Conservation (phyloP, 2,329 filamentous ascomycete genomes). For the Trichoderma endophyticum region DNA sequence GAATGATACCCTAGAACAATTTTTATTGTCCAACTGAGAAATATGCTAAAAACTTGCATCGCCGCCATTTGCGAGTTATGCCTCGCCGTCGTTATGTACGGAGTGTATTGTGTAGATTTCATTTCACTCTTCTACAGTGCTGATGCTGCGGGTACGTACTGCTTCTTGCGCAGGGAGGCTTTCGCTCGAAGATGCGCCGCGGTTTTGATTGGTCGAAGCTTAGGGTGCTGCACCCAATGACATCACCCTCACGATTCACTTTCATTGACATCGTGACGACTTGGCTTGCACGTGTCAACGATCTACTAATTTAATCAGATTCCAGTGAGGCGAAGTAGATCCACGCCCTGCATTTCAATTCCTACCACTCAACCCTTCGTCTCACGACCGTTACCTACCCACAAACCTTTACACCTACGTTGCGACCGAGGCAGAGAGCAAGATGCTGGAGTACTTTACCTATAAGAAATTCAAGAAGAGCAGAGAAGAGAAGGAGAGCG, state of each 20-base stretch:
- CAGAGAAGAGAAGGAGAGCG: slow-evolving; percentile 38
- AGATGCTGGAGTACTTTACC: slow-evolving; percentile 62
- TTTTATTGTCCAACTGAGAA: not conserved
- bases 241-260: slow-evolving; percentile 10
- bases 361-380: not conserved
- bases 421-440: slow-evolving; percentile 19
- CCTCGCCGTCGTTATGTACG: not conserved
- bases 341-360: not conserved
- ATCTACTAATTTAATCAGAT: not conserved
- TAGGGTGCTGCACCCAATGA: slow-evolving; percentile 9
- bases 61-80: not conserved
- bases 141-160: not conserved
- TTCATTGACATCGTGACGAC: not conserved
- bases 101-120: too few species aligned
- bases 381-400: not conserved
- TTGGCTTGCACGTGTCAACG: slow-evolving; percentile 14
- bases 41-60: not conserved
- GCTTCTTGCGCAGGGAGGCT: not conserved
- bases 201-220: slow-evolving; percentile 2
- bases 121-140: not conserved
- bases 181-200: not conserved
- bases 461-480: slow-evolving; percentile 63
- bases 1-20: slow-evolving; percentile 8
- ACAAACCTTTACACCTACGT: not conserved
- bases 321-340: not conserved